Conservation (phyloP, 2,329 filamentous ascomycete genomes). For the Penicillium sp. region DNA sequence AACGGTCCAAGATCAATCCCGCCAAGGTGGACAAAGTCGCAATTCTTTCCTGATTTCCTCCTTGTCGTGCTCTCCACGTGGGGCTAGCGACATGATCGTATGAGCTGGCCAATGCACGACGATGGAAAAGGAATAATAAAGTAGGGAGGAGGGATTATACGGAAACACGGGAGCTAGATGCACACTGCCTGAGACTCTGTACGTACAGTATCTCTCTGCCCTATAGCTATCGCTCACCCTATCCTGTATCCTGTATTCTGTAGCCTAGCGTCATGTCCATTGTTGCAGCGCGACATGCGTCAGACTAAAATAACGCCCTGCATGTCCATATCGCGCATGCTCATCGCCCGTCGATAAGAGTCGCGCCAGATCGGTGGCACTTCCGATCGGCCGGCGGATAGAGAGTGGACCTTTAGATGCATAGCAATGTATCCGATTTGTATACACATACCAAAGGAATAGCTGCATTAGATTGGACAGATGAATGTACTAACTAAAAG, state of each 20-base stretch:
- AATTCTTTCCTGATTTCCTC: constrained; percentile 2
- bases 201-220: background rate
- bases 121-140: constrained; percentile 13
- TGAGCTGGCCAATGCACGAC: constrained; percentile 14
- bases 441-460: background rate
- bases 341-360: constrained; percentile 15
- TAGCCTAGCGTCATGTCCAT: constrained; percentile 11
- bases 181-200: background rate
- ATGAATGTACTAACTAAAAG: background rate
- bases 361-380: constrained; percentile 21
- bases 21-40: background rate
- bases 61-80: constrained; percentile 5
- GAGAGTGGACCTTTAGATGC: background rate
- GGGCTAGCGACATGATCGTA: constrained; percentile 10
- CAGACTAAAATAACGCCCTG: constrained; percentile 10
- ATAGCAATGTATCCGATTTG: background rate
- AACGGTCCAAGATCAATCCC: background rate
- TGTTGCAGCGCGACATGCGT: background rate
- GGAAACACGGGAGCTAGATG: background rate
- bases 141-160: background rate
- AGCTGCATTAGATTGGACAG: background rate
- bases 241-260: background rate
- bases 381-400: background rate
- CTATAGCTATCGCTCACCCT: background rate
- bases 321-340: constrained; percentile 5